Base-by-base conservation (phyloP, 345 rosid genomes). In the Lumnitzera racemosa region DNA sequence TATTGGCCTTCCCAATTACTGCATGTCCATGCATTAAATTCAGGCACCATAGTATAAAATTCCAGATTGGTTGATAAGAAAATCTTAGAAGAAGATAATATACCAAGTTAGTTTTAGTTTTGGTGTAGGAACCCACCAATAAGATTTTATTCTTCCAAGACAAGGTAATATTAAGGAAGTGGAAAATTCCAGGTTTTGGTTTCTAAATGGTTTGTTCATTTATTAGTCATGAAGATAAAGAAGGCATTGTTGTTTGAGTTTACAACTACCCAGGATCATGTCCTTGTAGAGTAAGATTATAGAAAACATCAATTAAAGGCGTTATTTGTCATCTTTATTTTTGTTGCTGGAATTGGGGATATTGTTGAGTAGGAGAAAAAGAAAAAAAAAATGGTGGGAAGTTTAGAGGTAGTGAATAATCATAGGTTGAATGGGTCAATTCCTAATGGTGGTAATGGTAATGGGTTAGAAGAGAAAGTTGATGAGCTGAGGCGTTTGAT, bases 381-480 rank as follows among this genome's bases (percentile, higher is more conserved):
- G 0, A 20, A 20, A 20, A 20, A 20, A 20, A 20, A 20, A 70
- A 85, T 85, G 91, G 91, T 82, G 57, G 88, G 81, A 53, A 82
- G 79, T 47, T 70, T 80, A 43, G 80, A 76, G 61, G 63, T 61
- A 20, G 56, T 46, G 60, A 66, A 63, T 55, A 47, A 23, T 23
- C 56, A 58, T 41, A 61, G 57, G 60, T 54, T 81, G 24, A 77
- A 80, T 61, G 85, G 85, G 25, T 72, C 80, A 43, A 24, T 67
- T 47, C 81, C 66, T 58, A 80, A 79, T 48, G 67, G 70, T 46
- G 31, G 31, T 27, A 27, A 27, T 27, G 65, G 68, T 29, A 79
- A 77, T 73, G 75, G 85, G 46, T 58, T 72, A 59, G 95, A 84
- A 60, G 88, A 82, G 73, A 87, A 87, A 70, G 83, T 87, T 16